A percentile compares a stretch with the other conserved stretches of the same genome.
Evolutionary conservation across 192 early-diverging fungal species (phyloP).

Genomic region (Coemansia sp.): DNA sequence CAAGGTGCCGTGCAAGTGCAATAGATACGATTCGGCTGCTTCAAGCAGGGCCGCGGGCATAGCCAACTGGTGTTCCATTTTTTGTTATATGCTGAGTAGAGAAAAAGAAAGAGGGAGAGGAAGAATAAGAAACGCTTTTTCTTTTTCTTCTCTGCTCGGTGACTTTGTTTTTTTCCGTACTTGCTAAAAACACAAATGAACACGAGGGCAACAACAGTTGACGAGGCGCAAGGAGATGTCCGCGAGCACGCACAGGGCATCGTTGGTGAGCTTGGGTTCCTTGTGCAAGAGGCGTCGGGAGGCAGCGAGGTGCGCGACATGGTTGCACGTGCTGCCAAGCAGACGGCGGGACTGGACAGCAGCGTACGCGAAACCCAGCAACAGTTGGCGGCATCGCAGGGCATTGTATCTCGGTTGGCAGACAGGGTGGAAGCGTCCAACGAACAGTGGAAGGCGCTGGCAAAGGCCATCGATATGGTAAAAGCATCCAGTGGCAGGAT

Average conservation of each 20-base stretch:
- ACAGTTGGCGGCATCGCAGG: slow-evolving; percentile 25
- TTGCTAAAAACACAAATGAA: not conserved
- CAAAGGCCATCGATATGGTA: slow-evolving; percentile 46
- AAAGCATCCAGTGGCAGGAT: slow-evolving; percentile 38
- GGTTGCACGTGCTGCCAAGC: slow-evolving; percentile 33
- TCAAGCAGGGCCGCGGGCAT: slow-evolving; percentile 19
- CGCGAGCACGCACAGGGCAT: slow-evolving; percentile 50
- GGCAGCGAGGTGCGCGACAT: slow-evolving; percentile 48
- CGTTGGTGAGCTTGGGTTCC: slow-evolving; percentile 24
- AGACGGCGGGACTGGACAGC: slow-evolving; percentile 35
- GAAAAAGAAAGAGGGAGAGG: slow-evolving; percentile 4
- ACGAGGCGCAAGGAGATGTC: slow-evolving; percentile 42
- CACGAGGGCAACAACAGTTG: slow-evolving; percentile 19
- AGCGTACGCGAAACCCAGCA: slow-evolving; percentile 47
- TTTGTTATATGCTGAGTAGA: no score
- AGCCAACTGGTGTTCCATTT: not conserved
- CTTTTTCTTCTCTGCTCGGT: not conserved
- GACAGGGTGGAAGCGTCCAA: slow-evolving; percentile 25
- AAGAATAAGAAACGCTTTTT: not conserved
- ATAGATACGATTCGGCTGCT: slow-evolving; percentile 19
- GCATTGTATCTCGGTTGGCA: slow-evolving; percentile 12
- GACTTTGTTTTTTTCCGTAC: not conserved
- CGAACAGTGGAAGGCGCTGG: slow-evolving; percentile 39
- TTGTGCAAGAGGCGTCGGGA: slow-evolving; percentile 48
- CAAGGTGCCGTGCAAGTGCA: slow-evolving; percentile 15